phyloP scores from a whole-genome alignment of 345 rosid species.

The Ailanthus altissimus region DNA sequence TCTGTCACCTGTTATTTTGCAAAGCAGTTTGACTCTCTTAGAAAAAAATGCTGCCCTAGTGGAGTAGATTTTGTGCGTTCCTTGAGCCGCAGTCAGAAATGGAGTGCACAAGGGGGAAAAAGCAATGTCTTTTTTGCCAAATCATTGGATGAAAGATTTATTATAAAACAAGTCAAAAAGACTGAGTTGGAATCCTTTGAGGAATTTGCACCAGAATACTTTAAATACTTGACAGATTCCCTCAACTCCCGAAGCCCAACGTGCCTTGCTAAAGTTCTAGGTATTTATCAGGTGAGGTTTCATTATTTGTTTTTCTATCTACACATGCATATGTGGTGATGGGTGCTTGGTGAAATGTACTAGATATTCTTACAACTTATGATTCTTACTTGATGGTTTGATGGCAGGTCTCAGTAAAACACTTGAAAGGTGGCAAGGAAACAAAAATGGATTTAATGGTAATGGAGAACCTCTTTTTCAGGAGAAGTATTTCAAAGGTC shows the following conservation, averaged over 20 bases:
- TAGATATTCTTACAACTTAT: background rate
- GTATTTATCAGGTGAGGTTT: constrained; percentile 87
- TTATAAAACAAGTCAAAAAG: constrained; percentile 85
- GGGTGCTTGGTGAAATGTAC: background rate
- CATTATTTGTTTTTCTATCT: background rate
- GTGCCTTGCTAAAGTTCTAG: constrained; percentile 95
- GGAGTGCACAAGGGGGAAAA: constrained; percentile 99
- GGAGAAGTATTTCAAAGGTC: constrained; percentile 67
- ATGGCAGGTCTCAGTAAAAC: constrained; percentile 76
- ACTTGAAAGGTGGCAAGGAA: constrained; percentile 84
- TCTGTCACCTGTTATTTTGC: constrained; percentile 91
- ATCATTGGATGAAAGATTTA: constrained; percentile 93
- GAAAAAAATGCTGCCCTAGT: constrained; percentile 79
- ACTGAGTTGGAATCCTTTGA: constrained; percentile 90
- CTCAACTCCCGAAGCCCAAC: constrained; percentile 83
- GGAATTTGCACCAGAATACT: constrained; percentile 85
- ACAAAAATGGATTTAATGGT: constrained; percentile 92
- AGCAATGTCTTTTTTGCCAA: constrained; percentile 95
- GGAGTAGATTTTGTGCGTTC: constrained; percentile 83
- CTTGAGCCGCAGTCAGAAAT: constrained; percentile 80
- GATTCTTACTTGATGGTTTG: constrained; percentile 15
- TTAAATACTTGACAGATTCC: constrained; percentile 72
- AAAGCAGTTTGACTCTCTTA: constrained; percentile 73
- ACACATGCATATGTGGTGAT: background rate
- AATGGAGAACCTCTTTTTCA: constrained; percentile 96